A percentile compares a stretch with the other conserved stretches of the same genome.
phyloP scores from a whole-genome alignment of 805 yeast genomes.

The Candida insectorum region DNA sequence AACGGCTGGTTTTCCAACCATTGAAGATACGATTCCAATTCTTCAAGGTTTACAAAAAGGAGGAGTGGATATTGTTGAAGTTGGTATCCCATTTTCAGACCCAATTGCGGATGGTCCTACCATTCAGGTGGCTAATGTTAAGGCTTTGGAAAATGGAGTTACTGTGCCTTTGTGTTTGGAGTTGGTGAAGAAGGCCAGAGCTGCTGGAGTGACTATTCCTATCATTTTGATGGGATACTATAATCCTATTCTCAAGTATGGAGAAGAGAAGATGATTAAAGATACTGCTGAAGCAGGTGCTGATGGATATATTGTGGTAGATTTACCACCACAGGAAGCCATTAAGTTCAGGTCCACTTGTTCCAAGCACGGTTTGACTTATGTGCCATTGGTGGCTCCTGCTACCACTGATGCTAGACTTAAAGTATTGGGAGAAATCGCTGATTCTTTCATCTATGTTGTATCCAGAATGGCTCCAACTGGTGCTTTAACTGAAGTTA shows the following conservation, averaged over 20 bases:
- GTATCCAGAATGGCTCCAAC: constrained; percentile 98
- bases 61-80: constrained; percentile 92
- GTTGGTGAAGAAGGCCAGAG: constrained; percentile 71
- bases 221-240: constrained; percentile 95
- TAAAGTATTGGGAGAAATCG: constrained; percentile 71
- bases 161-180: constrained; percentile 69
- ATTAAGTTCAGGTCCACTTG: constrained; percentile 76
- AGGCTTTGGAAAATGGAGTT: constrained; percentile 81
- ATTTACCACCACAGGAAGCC: constrained; percentile 98
- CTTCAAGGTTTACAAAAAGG: constrained; percentile 88
- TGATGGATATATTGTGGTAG: constrained; percentile 91
- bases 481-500: constrained; percentile 73
- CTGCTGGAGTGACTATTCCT: constrained; percentile 82
- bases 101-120: constrained; percentile 99
- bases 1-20: constrained; percentile 91
- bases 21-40: constrained; percentile 84
- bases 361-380: constrained; percentile 64
- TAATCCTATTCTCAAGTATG: constrained; percentile 87
- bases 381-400: constrained; percentile 94
- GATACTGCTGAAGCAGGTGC: constrained; percentile 89
- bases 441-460: constrained; percentile 94
- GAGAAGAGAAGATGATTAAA: constrained; percentile 76
- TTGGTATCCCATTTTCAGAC: constrained; percentile 95
- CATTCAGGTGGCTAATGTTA: constrained; percentile 82
- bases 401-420: constrained; percentile 91